Base-by-base conservation (phyloP, 1,284 basidiomycete genomes). In the Fistulina hepatica region DNA sequence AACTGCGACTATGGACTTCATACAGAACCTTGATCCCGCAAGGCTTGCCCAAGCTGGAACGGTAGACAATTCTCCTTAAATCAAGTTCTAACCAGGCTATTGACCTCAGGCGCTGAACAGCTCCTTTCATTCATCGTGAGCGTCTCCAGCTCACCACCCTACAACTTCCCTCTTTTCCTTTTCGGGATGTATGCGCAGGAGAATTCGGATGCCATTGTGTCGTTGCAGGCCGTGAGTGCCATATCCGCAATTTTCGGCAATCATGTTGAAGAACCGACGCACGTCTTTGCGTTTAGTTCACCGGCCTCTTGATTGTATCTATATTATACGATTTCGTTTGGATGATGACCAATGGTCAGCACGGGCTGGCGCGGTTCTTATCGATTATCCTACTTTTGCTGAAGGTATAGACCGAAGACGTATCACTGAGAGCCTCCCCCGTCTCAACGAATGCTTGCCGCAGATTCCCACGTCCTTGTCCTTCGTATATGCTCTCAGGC, bases 1-100 rank as follows among this genome's bases (percentile, higher is more conserved):
- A n/a, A n/a, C n/a, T n/a, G n/a, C n/a, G n/a, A n/a, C n/a, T n/a
- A 81, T 81, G 77, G 82, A 85, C 48, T 81, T 81, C 45, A 44
- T 79, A 7, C 80, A 81, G 51, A 63, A 64, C 24, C 68, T 85
- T 35, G 82, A 85, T 50, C 71, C 80, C 17, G 67, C 68, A 3
- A 81, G 77, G 51, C 69, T 85, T 17, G 65, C 79, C 10, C 55
- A 80, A n/a, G 64, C 57, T 16, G 73, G 73, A 42, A 70, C 78
- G 17, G 82, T 84, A 48, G 36, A 19, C 28, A 31, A 8, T 11
- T 16, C 9, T 31, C 13, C 15, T 19, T 8, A n/a, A n/a, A n/a
- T n/a, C n/a, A n/a, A n/a, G n/a, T n/a, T 31, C 9, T n/a, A 16
- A 13, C 9, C 13, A 8, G 15, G 28, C 15, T 31, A 31, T 28